Base-by-base conservation (phyloP, 1,284 basidiomycete genomes). In the Irpex sp. region DNA sequence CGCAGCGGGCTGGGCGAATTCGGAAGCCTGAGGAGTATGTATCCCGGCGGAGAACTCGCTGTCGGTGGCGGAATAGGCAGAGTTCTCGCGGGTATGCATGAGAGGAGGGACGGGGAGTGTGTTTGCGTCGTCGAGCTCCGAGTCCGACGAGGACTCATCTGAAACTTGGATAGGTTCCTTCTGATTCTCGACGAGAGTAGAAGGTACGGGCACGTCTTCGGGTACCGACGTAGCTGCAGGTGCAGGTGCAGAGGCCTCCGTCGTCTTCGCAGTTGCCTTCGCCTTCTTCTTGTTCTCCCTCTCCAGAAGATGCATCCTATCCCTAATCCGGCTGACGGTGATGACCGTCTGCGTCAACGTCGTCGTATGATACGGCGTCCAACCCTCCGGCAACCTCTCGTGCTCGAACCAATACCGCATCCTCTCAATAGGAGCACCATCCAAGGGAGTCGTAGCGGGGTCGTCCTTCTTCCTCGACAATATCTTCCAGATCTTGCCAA, bases 341-440 rank as follows among this genome's bases (percentile, higher is more conserved):
- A 39, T 62, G 35, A 74, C 69, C 1, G 76, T 74, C 66, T 81
- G 76, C 51, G 75, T 67, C 26, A 87, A 72, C 4, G 81, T 79
- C 33, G 80, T 78, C 1, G 70, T 74, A 59, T 80, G 81, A 11
- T 72, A 72, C 4, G 84, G 81, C 61, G 68, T 76, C 86, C 86
- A 88, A 1, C 71, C 78, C 1, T 79, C 75, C 0, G 87, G 87
- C 2, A 88, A 66, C 7, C 82, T 75, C 66, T 85, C 85, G 13
- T 84, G 64, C 11, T 71, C 64, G 53, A 86, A 76, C 86, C 85
- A 88, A 5, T 70, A 67, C 39, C 75, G 72, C 21, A 86, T 68
- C 67, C 78, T 75, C 33, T 81, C 79, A 37, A 80, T 67, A 0
- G 81, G 79, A 0, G 85, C 68, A 0, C 83, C 84, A 53, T 63